Evolutionary conservation across 2,329 filamentous ascomycete genomes (phyloP).

Genomic region (Microsporum audouinii): DNA sequence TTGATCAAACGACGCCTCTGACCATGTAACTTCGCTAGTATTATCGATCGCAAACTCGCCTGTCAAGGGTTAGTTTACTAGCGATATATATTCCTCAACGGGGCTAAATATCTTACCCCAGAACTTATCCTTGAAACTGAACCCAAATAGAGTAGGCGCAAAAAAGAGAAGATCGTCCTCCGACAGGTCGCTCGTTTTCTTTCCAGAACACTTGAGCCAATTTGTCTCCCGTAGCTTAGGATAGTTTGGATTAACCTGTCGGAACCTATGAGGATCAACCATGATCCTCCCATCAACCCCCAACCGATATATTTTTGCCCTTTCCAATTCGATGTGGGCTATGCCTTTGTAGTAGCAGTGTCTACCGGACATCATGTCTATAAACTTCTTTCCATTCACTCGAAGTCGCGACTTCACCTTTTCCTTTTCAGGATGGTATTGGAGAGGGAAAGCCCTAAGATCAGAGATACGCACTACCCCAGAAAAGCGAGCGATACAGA

Average conservation of each 20-base stretch:
- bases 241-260: background rate
- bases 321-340: background rate
- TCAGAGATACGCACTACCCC: background rate
- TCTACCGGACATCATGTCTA: background rate
- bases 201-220: background rate
- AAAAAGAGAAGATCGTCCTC: background rate
- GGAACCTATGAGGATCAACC: background rate
- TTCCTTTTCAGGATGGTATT: background rate
- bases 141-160: background rate
- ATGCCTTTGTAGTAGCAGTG: background rate
- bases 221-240: background rate
- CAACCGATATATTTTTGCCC: background rate
- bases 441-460: background rate
- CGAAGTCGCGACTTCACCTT: background rate
- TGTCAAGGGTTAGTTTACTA: background rate
- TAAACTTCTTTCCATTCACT: background rate
- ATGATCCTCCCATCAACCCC: background rate
- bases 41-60: background rate
- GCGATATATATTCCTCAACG: background rate
- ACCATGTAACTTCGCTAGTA: background rate
- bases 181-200: background rate
- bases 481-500: background rate
- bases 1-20: background rate
- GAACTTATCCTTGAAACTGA: background rate
- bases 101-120: background rate